Percentiles rank a stretch among this genome's conserved stretches.
Evolutionary conservation across 2,329 filamentous ascomycete genomes (phyloP).

Genomic region (Colletotrichum sp.): DNA sequence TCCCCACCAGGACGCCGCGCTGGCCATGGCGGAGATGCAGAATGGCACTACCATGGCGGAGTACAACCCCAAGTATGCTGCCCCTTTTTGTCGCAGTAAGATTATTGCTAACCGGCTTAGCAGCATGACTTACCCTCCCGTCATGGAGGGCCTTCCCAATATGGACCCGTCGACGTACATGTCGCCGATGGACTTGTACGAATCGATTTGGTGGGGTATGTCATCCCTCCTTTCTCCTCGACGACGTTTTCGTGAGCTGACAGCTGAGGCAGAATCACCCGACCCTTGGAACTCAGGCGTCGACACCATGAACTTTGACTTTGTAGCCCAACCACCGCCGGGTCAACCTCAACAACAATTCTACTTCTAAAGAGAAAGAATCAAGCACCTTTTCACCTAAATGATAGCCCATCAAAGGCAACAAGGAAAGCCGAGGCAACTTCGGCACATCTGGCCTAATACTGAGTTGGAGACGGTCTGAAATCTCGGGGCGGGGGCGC

Average conservation of each 20-base stretch:
- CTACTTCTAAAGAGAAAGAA: slow-evolving; percentile 49
- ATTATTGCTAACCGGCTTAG: background rate
- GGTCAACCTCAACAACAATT: slow-evolving; percentile 62
- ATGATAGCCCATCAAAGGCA: background rate
- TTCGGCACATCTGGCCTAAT: background rate
- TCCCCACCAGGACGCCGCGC: slow-evolving; percentile 64
- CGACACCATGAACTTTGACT: slow-evolving; percentile 66
- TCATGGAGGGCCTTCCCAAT: slow-evolving; percentile 50
- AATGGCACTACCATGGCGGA: slow-evolving; percentile 51
- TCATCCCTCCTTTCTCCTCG: slow-evolving; percentile 25
- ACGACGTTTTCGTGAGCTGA: background rate
- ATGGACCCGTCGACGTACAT: slow-evolving; percentile 64
- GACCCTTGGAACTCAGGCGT: slow-evolving; percentile 63
- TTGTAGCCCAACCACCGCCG: slow-evolving; percentile 62
- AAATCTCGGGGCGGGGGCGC: background rate
- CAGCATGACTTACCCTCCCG: slow-evolving; percentile 41
- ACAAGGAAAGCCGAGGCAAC: background rate
- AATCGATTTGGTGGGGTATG: slow-evolving; percentile 72
- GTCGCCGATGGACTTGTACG: slow-evolving; percentile 72
- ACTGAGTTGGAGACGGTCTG: background rate
- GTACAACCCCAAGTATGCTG: slow-evolving; percentile 4
- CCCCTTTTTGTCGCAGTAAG: background rate
- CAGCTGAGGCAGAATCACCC: slow-evolving; percentile 52
- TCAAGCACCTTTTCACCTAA: background rate
- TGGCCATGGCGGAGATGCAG: slow-evolving; percentile 71